phyloP scores from a whole-genome alignment of 78 protist genomes.

The Mantamonas sphyraenae region DNA sequence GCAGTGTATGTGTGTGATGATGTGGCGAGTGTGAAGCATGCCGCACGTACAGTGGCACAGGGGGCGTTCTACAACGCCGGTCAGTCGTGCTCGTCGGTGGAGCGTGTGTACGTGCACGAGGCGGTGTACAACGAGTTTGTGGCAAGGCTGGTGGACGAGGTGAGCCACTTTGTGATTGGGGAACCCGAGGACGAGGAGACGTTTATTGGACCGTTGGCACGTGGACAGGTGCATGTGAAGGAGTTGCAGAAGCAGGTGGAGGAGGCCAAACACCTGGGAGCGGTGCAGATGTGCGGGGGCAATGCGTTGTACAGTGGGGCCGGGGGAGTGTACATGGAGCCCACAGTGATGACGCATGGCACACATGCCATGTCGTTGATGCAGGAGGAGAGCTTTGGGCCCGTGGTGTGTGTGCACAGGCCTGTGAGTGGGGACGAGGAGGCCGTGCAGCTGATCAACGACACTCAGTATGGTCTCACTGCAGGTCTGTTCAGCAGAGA shows the following conservation, averaged over 20 bases:
- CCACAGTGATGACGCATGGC: background rate
- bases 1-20: background rate
- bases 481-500: too few relatives aligned
- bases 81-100: slow-evolving; percentile 30
- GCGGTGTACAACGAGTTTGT: background rate
- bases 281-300: background rate
- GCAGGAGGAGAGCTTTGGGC: too few relatives aligned
- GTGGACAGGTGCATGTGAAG: background rate
- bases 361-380: background rate
- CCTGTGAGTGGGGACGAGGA: too few relatives aligned
- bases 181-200: background rate
- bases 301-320: too few relatives aligned
- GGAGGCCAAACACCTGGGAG: background rate
- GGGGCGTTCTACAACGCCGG: slow-evolving; percentile 24
- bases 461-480: too few relatives aligned
- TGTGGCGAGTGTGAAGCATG: background rate
- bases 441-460: too few relatives aligned
- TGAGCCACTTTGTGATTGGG: background rate
- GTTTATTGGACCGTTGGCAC: background rate
- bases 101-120: slow-evolving; percentile 32
- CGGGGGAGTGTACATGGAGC: background rate
- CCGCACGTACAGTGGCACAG: background rate
- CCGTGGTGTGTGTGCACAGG: too few relatives aligned
- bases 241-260: background rate
- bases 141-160: background rate